phyloP scores from a whole-genome alignment of 73 alveolate genomes.

The Paramecium bursaria region DNA sequence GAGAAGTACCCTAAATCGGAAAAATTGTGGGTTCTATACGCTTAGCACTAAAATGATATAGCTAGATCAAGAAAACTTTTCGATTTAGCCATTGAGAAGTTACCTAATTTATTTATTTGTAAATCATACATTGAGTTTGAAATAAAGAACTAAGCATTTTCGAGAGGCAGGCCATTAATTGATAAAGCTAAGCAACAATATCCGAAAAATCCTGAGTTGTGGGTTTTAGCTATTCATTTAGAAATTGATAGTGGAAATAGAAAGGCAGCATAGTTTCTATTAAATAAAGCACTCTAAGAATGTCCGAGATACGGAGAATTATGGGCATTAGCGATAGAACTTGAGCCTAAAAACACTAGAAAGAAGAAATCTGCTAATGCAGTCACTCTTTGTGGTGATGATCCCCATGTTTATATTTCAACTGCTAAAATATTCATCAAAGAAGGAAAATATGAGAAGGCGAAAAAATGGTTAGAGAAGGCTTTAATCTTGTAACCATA shows the following conservation, averaged over 20 bases:
- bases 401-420: conserved; percentile 73
- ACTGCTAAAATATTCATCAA: conserved; percentile 77
- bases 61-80: conserved; percentile 73
- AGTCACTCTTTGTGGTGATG: conserved; percentile 74
- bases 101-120: conserved; percentile 70
- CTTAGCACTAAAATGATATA: conserved; percentile 57
- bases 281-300: conserved; percentile 77
- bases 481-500: conserved; percentile 74
- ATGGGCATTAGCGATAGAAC: conserved; percentile 82
- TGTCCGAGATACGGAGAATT: conserved; percentile 76
- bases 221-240: conserved; percentile 78
- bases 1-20: conserved; percentile 65
- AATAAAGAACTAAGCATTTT: conserved; percentile 59
- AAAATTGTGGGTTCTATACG: conserved; percentile 75
- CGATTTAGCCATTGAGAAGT: conserved; percentile 73
- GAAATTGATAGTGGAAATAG: conserved; percentile 76
- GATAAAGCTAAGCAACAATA: conserved; percentile 82
- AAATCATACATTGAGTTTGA: conserved; percentile 77
- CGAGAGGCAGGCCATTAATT: conserved; percentile 82
- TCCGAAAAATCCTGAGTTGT: conserved; percentile 74
- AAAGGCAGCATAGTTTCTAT: conserved; percentile 76
- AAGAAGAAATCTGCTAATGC: conserved; percentile 79
- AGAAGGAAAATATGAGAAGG: conserved; percentile 83
- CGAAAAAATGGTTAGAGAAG: conserved; percentile 80
- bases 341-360: conserved; percentile 76